Conservation (phyloP, 164 flowering plant genomes). For the Nymphaea colorata region DNA sequence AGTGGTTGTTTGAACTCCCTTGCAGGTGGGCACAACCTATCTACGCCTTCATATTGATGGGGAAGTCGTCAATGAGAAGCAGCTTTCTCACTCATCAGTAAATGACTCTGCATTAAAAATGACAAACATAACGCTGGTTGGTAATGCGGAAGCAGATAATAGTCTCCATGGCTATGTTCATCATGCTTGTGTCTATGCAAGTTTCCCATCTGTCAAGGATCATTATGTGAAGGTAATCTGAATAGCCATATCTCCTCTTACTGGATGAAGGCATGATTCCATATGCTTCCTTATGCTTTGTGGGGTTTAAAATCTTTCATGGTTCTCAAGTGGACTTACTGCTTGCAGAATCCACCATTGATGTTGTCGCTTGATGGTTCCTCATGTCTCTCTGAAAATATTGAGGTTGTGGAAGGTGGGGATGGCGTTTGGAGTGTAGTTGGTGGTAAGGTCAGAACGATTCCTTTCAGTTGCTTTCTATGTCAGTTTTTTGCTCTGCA, state of each 20-base stretch:
- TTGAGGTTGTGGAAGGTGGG: conserved; percentile 53
- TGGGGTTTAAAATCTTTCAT: too few species aligned
- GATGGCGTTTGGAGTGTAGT: conserved; percentile 86
- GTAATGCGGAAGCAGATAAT: conserved; percentile 20
- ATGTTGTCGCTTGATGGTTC: conserved; percentile 47
- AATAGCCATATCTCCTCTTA: neutral
- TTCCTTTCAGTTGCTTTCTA: neutral
- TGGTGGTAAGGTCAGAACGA: conserved; percentile 71
- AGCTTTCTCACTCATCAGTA: conserved; percentile 14
- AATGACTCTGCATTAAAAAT: conserved; percentile 13
- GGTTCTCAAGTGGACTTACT: neutral
- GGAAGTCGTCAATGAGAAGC: conserved; percentile 47
- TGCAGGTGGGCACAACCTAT: conserved; percentile 35
- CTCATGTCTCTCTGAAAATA: conserved; percentile 31
- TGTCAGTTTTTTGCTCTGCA: neutral
- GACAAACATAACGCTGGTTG: conserved; percentile 23
- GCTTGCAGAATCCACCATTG: conserved; percentile 61
- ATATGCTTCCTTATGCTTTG: neutral
- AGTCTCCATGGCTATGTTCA: conserved; percentile 44
- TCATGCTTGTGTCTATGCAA: conserved; percentile 27
- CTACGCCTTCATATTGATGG: conserved; percentile 57
- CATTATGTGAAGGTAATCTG: conserved; percentile 40
- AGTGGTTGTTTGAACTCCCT: neutral
- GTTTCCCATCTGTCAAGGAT: conserved; percentile 26
- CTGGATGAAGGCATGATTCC: neutral